Conservation (phyloP, 2,329 filamentous ascomycete genomes). For the Cryphonectria radicalis region DNA sequence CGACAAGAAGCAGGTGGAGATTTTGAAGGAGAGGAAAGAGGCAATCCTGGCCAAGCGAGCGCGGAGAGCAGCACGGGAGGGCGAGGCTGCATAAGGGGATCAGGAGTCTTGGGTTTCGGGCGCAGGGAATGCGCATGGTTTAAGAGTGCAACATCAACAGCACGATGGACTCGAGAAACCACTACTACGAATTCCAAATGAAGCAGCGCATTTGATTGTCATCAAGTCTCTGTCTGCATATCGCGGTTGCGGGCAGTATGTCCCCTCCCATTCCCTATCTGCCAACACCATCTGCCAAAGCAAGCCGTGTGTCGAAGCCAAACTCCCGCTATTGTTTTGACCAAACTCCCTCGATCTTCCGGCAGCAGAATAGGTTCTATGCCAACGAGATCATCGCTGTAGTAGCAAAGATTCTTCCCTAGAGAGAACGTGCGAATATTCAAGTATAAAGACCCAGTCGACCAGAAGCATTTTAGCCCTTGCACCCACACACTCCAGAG, state of each 20-base stretch:
- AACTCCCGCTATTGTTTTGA: background rate
- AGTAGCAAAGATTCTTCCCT: background rate
- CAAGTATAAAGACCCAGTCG: background rate
- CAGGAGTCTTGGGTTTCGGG: background rate
- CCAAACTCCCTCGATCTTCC: background rate
- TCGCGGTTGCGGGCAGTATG: background rate
- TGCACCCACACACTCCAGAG: background rate
- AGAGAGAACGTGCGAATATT: background rate
- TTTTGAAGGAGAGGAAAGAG: slow-evolving; percentile 79
- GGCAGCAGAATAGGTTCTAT: background rate
- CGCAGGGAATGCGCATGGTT: background rate
- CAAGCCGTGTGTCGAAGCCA: background rate
- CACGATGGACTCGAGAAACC: background rate
- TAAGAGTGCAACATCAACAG: background rate
- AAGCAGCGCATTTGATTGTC: slow-evolving; percentile 12
- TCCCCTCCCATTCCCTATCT: background rate
- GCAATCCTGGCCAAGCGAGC: slow-evolving; percentile 86
- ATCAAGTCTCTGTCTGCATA: background rate
- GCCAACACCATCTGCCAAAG: background rate
- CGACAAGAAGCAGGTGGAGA: slow-evolving; percentile 77
- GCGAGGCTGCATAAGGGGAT: slow-evolving; percentile 33
- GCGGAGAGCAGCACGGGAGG: slow-evolving; percentile 71
- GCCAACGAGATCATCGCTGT: background rate
- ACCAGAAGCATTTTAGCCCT: background rate
- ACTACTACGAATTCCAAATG: background rate